Evolutionary conservation across 768 basidiomycete genomes (phyloP), one percentile per base, ranked within the genome.

Genomic region (Boletus fagicola): DNA sequence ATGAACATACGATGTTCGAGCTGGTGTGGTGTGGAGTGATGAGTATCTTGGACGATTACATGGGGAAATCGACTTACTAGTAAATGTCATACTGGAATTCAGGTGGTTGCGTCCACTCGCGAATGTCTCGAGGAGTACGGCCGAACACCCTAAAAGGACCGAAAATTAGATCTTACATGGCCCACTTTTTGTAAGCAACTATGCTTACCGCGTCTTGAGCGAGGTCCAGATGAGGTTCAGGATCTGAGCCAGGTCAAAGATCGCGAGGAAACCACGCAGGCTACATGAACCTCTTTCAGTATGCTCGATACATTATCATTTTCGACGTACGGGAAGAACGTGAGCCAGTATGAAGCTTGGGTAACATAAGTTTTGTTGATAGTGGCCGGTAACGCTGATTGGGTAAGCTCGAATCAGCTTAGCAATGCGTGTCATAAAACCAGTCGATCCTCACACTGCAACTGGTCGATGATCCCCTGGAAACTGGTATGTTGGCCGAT

Each of bases 231-330:
- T 64, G 26, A 99, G 79, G 68, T 97, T 97, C 74, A 98, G 73
- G 50, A 98, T 84, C 74, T 99, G 97, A 7, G 97, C 96, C 35
- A 99, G 78, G 71, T 99, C 97, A 68, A 98, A 98, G 54, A 98
- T 78, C 11, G 85, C 89, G 42, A 98, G 82, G 82, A 98, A 97
- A 26, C 95, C 97, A 69, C 96, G 92, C 38, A 98, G 79, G 8
- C 91, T 92, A 62, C 22, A 64, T 13, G 36, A 36, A 44, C 33
- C 22, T 7, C 26, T 35, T 36, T 68, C 33, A 64, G 57, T 16
- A 50, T 35, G 40, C 13, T 46, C 33, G 0, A 46, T 30, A 43
- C 53, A 36, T 47, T 22, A 24, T 59, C 47, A 40, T 10, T 18
- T 28, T 43, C 22, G 18, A 77, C 88, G n/a, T 70, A 93, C 87